Evolutionary conservation across 2,329 filamentous ascomycete species (phyloP), one percentile per base, ranked within the genome.

Genomic region (Salinomyces thailandicus): DNA sequence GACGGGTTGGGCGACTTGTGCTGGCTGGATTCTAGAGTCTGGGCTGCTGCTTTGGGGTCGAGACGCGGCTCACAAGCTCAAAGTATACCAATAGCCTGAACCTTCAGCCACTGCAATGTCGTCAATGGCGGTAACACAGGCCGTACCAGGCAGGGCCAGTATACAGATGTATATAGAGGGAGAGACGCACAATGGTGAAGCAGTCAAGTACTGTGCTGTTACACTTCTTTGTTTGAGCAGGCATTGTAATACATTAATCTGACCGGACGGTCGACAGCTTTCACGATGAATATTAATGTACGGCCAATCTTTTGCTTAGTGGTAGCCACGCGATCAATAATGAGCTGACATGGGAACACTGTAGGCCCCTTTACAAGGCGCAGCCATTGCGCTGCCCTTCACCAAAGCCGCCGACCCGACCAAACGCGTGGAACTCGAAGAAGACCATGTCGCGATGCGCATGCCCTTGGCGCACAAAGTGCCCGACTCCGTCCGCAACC

Each of bases 311-410:
- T 26, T 4, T 4, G 9, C 2, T 4, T 26, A 26, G 22, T 26
- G 22, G 2, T 9, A 8, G n/a, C 9, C 22, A 26, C 9, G n/a
- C 9, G 9, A 26, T n/a, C 9, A 26, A 26, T 2, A 8, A 26
- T 9, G 9, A 26, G 3, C 9, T 8, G n/a, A 4, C 2, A 26
- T n/a, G n/a, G 4, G 4, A 26, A 9, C 2, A n/a, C 22, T 26
- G 4, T 4, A 26, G 22, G 22, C 22, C 9, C 22, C 22, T 26
- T n/a, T 26, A n/a, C 22, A 26, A 26, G 22, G 22, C 22, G 47
- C 42, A 8, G 46, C 43, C 35, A 42, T 58, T 9, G 50, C 52
- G 8, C 36, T 57, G 2, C 54, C 55, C 12, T 57, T 57, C 45
- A 55, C 49, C 13, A 54, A 53, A 45, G 51, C 53, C 8, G 47